A percentile compares a stretch with the other conserved stretches of the same genome.
Conservation (phyloP, 2,329 filamentous ascomycete genomes). For the Monosporascus cannonballus region DNA sequence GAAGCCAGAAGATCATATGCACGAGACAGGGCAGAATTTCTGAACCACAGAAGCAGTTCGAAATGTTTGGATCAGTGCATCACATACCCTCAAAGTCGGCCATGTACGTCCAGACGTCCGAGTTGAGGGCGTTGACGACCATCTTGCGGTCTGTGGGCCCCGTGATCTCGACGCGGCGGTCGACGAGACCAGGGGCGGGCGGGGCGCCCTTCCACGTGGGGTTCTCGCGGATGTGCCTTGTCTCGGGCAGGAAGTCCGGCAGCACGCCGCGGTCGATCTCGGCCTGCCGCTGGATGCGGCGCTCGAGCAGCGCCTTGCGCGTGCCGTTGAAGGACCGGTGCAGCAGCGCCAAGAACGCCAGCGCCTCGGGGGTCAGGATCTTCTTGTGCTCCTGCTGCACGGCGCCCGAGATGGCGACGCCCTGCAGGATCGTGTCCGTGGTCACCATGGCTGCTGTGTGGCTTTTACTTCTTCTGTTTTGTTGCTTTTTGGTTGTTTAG, state of each 20-base stretch:
- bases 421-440: slow-evolving; percentile 73
- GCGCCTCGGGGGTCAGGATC: slow-evolving; percentile 85
- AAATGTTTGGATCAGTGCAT: background rate
- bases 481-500: slow-evolving; percentile 1
- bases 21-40: too few species aligned
- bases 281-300: slow-evolving; percentile 78
- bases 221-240: slow-evolving; percentile 90
- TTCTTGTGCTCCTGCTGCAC: slow-evolving; percentile 76
- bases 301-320: slow-evolving; percentile 82
- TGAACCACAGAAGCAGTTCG: too few species aligned
- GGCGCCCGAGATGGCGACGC: slow-evolving; percentile 77
- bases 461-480: slow-evolving; percentile 2
- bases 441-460: slow-evolving; percentile 52
- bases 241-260: slow-evolving; percentile 93
- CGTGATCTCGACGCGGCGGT: slow-evolving; percentile 94
- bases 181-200: slow-evolving; percentile 85
- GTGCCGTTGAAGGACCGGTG: slow-evolving; percentile 91
- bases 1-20: too few species aligned
- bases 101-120: slow-evolving; percentile 98
- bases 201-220: slow-evolving; percentile 88
- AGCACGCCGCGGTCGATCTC: slow-evolving; percentile 87
- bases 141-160: slow-evolving; percentile 97
- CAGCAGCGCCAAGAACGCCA: slow-evolving; percentile 86
- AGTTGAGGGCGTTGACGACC: slow-evolving; percentile 95
- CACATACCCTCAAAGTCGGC: slow-evolving; percentile 89